Percentiles rank a stretch among this genome's conserved stretches.
Evolutionary conservation across 2,329 filamentous ascomycete species (phyloP).

Genomic region (Parastagonospora avenae): DNA sequence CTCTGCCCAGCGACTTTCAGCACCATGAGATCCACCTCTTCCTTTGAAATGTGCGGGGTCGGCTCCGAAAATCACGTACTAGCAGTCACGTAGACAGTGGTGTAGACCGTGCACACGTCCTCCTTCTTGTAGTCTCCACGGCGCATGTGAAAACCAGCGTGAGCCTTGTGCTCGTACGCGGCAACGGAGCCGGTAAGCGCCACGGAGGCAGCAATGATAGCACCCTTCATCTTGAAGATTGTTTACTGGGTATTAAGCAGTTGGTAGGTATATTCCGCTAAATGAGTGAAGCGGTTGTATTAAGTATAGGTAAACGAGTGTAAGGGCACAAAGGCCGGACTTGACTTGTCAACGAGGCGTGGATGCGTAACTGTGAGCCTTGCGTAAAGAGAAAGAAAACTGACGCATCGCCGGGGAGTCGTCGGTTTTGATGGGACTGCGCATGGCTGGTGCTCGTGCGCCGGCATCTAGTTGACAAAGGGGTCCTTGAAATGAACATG

Average conservation of each 20-base stretch:
- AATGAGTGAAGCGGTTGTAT: conserved; percentile 78
- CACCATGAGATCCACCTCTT: too few species aligned
- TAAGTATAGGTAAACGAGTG: conserved; percentile 41
- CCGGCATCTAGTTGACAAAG: conserved; percentile 35
- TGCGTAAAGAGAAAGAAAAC: conserved; percentile 32
- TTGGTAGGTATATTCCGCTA: conserved; percentile 63
- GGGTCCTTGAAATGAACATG: conserved; percentile 38
- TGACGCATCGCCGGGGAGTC: conserved; percentile 22
- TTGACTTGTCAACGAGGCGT: conserved; percentile 39
- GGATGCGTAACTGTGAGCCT: conserved; percentile 40
- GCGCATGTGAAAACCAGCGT: conserved; percentile 62
- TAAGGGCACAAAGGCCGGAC: conserved; percentile 42
- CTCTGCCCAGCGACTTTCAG: background rate
- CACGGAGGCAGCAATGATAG: conserved; percentile 67
- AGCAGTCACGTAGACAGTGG: conserved; percentile 53
- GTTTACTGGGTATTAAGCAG: conserved; percentile 37
- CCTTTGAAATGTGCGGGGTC: background rate
- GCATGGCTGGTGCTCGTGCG: conserved; percentile 20
- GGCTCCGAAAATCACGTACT: conserved; percentile 56
- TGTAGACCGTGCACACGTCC: conserved; percentile 77
- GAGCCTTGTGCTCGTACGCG: conserved; percentile 68
- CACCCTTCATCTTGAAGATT: conserved; percentile 73
- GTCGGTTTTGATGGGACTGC: conserved; percentile 37
- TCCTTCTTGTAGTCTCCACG: conserved; percentile 53
- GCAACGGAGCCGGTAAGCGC: conserved; percentile 59